Conservation (phyloP, 345 rosid genomes). For the Eucalyptus virginea region DNA sequence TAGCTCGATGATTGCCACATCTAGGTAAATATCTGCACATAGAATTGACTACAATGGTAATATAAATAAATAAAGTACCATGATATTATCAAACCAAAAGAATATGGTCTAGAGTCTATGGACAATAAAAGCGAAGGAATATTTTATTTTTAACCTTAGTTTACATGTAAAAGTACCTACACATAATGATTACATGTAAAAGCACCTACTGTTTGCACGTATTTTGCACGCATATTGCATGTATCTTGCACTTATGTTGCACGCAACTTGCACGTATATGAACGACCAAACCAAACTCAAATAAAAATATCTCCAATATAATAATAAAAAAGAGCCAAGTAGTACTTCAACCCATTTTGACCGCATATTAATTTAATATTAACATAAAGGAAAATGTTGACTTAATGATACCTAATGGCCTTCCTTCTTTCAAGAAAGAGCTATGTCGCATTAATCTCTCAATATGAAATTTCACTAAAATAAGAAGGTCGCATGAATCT, state of each 20-base stretch:
- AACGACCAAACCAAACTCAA: background rate
- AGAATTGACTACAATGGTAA: conserved; percentile 38
- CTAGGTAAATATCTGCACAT: conserved; percentile 65
- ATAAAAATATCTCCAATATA: background rate
- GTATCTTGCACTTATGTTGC: too few species aligned
- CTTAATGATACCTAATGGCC: background rate
- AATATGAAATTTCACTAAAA: background rate
- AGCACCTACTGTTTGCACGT: too few species aligned
- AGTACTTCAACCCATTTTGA: background rate
- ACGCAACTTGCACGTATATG: background rate
- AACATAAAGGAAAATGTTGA: background rate
- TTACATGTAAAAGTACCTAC: background rate
- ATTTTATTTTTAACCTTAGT: too few species aligned
- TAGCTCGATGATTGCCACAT: conserved; percentile 67
- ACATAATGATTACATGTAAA: too few species aligned
- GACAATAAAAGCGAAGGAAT: background rate
- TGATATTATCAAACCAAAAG: background rate
- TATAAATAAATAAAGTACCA: background rate
- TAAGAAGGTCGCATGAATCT: background rate
- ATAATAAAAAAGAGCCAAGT: background rate
- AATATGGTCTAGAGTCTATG: background rate
- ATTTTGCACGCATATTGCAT: too few species aligned
- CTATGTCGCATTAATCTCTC: background rate
- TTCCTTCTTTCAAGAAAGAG: background rate
- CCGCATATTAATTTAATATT: background rate